Evolutionary conservation across 140 eudicot genomes (phyloP), one percentile per base, ranked within the genome.

Genomic region (Cichorium intybus): DNA sequence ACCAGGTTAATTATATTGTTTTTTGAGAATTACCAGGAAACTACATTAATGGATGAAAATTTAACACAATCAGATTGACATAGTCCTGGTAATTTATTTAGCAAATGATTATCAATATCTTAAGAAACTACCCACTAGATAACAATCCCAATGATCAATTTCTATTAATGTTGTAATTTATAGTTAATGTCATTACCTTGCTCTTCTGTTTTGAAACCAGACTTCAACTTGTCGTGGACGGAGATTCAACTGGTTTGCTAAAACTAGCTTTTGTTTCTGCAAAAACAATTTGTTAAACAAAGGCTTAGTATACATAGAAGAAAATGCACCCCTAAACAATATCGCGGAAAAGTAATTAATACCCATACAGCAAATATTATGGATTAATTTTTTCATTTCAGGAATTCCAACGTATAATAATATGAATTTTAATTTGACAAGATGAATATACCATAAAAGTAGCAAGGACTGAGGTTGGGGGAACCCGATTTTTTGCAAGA

Each of bases 191-290:
- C 6, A 11, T 7, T 79, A 90, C 99, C 99, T 92, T 52, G 99
- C 99, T 75, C 99, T 81, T 76, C 99, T 74, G 70, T 92, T 92
- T 47, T 92, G 99, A 80, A 92, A 92, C 99, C 99, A 92, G 18
- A 92, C 99, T 86, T 93, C 99, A 12, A 93, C 96, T 82, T 93
- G 99, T 34, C 99, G 84, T 43, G 99, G 97, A 10, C 99, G 93
- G 50, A 93, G 99, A 75, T 75, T 84, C 33, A 93, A 68, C 69
- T 87, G 97, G 77, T 81, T 88, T 47, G 99, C 93, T 24, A 93
- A 81, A 24, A 85, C 86, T 60, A 75, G 79, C 83, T 93, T 93
- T 61, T 93, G 97, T 66, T 88, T 93, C 99, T 88, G 93, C 82
- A 76, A 66, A 60, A 48, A 14, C 15, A n/a, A 31, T 58, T 53